Conservation (phyloP, 2,329 filamentous ascomycete species). For the Xylariaceae sp. region DNA sequence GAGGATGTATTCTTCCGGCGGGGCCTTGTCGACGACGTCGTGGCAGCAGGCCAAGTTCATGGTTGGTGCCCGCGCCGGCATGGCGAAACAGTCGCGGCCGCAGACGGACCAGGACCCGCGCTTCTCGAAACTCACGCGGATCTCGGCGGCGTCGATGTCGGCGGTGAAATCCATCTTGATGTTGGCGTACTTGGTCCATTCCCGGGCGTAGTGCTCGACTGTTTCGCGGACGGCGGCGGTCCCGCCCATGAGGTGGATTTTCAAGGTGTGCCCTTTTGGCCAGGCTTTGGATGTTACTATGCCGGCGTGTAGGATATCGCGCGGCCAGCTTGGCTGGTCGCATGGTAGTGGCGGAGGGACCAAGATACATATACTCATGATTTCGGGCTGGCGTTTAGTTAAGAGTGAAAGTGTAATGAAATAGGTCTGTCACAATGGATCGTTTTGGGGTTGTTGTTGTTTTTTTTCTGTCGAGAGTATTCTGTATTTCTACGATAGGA, state of each 20-base stretch:
- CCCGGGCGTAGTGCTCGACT: slow-evolving; percentile 4
- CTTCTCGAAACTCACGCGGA: slow-evolving; percentile 6
- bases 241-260: slow-evolving; percentile 2
- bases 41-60: slow-evolving; percentile 7
- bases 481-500: background rate
- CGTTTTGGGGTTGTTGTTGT: background rate
- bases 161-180: slow-evolving; percentile 4
- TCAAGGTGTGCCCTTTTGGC: slow-evolving; percentile 1
- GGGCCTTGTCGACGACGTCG: background rate
- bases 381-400: background rate
- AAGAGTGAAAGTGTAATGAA: background rate
- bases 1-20: background rate
- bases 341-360: background rate
- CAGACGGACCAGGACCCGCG: slow-evolving; percentile 7
- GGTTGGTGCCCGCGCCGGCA: background rate
- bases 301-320: background rate
- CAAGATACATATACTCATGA: slow-evolving; percentile 3
- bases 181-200: slow-evolving; percentile 10
- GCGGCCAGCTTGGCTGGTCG: background rate
- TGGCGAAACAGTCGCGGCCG: background rate
- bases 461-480: background rate
- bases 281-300: background rate
- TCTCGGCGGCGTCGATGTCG: background rate
- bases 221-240: background rate
- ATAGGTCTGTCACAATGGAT: background rate